phyloP scores from a whole-genome alignment of 2,329 filamentous ascomycete genomes.

The Botrytis cinerea region DNA sequence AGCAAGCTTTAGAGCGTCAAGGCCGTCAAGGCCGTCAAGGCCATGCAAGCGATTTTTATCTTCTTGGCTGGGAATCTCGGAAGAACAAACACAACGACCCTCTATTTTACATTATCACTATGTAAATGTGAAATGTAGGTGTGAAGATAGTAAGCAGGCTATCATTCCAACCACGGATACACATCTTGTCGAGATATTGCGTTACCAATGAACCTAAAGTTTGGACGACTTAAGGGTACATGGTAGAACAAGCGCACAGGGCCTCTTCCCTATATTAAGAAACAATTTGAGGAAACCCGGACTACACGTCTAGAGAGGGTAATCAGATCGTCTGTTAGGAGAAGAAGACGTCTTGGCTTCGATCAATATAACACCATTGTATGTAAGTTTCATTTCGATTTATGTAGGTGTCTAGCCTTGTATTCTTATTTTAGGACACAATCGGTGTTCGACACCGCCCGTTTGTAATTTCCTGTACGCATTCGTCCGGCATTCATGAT shows the following conservation, averaged over 20 bases:
- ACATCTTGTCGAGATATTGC: neutral
- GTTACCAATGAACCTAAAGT: neutral
- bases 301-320: neutral
- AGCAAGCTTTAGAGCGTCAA: neutral
- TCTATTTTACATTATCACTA: neutral
- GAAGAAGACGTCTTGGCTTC: neutral
- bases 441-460: neutral
- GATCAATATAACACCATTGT: neutral
- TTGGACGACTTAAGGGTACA: neutral
- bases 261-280: neutral
- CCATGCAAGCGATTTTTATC: neutral
- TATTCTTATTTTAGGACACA: neutral
- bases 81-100: neutral
- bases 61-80: neutral
- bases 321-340: neutral
- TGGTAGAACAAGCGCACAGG: neutral
- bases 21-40: neutral
- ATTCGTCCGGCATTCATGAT: neutral
- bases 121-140: neutral
- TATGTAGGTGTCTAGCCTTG: neutral
- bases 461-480: neutral
- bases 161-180: neutral
- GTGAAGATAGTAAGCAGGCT: neutral
- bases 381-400: neutral
- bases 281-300: neutral